These are phyloP conservation scores for Microbotryomycetes sp. DNA, from an alignment of 1,284 basidiomycete species.

Conservation along the genomic window DNA sequence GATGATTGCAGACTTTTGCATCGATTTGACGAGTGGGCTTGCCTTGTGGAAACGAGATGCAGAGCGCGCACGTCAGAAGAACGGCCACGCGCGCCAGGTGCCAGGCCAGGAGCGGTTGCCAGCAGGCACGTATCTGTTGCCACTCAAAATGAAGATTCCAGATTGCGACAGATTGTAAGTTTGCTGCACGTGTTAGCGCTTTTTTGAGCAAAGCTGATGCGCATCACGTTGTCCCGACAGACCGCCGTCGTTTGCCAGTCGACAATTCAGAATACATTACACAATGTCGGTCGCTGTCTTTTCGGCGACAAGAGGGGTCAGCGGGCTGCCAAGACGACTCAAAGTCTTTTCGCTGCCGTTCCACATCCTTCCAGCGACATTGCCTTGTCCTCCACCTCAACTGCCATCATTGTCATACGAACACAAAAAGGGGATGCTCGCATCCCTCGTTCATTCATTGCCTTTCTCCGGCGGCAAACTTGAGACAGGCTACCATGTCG, in stretches of 20 bases:
- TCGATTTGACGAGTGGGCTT: slow-evolving; percentile 38
- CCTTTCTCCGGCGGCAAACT: slow-evolving; percentile 24
- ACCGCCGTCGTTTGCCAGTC: slow-evolving; percentile 39
- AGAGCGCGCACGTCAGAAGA: slow-evolving; percentile 11
- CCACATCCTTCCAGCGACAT: slow-evolving; percentile 39
- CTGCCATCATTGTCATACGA: slow-evolving; percentile 36
- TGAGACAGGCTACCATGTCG: slow-evolving; percentile 38
- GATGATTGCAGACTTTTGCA: slow-evolving; percentile 41
- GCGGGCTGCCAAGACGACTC: slow-evolving; percentile 36
- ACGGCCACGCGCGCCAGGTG: slow-evolving; percentile 5
- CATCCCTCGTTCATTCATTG: slow-evolving; percentile 33
- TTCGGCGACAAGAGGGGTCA: slow-evolving; percentile 24
- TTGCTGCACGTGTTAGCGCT: neutral
- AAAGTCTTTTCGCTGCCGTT: slow-evolving; percentile 40
- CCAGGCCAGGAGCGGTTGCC: slow-evolving; percentile 32
- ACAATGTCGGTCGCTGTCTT: slow-evolving; percentile 41
- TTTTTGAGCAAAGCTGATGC: neutral
- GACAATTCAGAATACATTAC: slow-evolving; percentile 39
- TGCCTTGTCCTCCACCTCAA: slow-evolving; percentile 34
- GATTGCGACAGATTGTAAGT: slow-evolving; percentile 38
- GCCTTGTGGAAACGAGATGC: slow-evolving; percentile 40
- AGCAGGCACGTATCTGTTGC: slow-evolving; percentile 39
- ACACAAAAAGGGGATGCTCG: slow-evolving; percentile 33
- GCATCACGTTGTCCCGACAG: slow-evolving; percentile 12
- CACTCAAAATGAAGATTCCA: slow-evolving; percentile 41